These are phyloP conservation scores for Medicago arabica DNA, from an alignment of 306 rosid genomes.

Conservation along the genomic window DNA sequence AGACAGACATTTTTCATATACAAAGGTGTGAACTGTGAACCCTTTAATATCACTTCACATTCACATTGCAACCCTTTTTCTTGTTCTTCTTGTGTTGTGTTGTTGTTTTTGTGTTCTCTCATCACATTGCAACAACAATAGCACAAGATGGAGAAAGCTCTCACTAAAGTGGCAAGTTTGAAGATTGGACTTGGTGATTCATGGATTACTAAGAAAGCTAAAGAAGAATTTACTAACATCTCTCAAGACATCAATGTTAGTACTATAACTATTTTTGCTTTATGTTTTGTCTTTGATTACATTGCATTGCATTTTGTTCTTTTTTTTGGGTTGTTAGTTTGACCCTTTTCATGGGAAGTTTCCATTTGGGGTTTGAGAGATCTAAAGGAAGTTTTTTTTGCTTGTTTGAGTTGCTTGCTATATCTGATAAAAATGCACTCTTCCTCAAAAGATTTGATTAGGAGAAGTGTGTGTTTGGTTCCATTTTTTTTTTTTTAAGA, in stretches of 20 bases:
- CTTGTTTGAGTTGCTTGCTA: background rate
- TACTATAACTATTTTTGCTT: background rate
- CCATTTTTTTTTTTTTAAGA: too few relatives aligned
- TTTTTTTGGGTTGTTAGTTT: constrained; percentile 30
- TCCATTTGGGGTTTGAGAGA: constrained; percentile 46
- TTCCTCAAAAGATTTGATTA: constrained; percentile 5
- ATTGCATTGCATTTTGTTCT: constrained; percentile 10
- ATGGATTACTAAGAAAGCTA: constrained; percentile 94
- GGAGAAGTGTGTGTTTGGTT: background rate
- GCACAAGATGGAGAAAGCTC: constrained; percentile 81
- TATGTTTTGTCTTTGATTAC: background rate
- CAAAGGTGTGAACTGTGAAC: constrained; percentile 25
- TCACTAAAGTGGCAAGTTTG: constrained; percentile 80
- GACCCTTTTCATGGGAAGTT: constrained; percentile 29
- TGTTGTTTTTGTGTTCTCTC: background rate
- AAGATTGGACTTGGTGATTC: constrained; percentile 71
- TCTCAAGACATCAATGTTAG: constrained; percentile 78
- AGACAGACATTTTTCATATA: constrained; percentile 31
- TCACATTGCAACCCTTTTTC: constrained; percentile 8
- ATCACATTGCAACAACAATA: constrained; percentile 9
- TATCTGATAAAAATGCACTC: background rate
- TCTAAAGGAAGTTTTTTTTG: constrained; percentile 34
- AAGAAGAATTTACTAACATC: constrained; percentile 82
- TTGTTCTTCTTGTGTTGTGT: background rate
- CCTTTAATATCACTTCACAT: constrained; percentile 29